phyloP scores from a whole-genome alignment of 1,284 basidiomycete genomes.

The Bondarzewia mesenterica region DNA sequence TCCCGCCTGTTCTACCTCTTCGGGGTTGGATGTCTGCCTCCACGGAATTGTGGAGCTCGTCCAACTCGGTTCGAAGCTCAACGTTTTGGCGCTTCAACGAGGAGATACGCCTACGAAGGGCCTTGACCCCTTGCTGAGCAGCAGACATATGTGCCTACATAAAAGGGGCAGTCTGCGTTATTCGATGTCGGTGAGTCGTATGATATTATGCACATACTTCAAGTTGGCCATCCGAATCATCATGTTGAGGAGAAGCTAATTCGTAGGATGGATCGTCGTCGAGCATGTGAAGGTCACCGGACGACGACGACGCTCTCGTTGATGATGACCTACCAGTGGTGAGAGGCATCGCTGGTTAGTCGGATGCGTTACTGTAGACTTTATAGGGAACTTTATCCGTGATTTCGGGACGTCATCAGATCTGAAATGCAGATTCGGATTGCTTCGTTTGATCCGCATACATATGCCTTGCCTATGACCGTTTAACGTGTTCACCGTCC shows the following conservation, averaged over 20 bases:
- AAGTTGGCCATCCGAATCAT: not conserved
- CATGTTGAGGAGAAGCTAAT: not conserved
- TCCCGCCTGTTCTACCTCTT: slow-evolving; percentile 15
- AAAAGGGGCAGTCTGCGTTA: not conserved
- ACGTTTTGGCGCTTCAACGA: slow-evolving; percentile 18
- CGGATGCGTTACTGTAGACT: too few species aligned
- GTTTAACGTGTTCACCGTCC: too few species aligned
- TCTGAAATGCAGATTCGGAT: too few species aligned
- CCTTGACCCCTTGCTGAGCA: slow-evolving; percentile 14
- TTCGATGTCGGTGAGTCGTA: not conserved
- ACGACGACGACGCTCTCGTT: too few species aligned
- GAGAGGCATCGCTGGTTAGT: too few species aligned
- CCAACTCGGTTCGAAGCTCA: slow-evolving; percentile 19
- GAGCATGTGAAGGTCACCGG: not conserved
- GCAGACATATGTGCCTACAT: slow-evolving; percentile 18
- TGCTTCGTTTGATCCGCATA: too few species aligned
- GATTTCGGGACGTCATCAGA: too few species aligned
- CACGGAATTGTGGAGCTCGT: slow-evolving; percentile 18
- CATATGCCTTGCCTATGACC: too few species aligned
- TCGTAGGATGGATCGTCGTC: not conserved
- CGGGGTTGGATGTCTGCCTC: slow-evolving; percentile 19
- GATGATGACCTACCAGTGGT: too few species aligned
- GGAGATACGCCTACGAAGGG: slow-evolving; percentile 14
- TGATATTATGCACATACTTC: not conserved
- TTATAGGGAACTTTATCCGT: too few species aligned